These are phyloP conservation scores for Hanseniaspora uvarum DNA, from an alignment of 1,139 yeast species.

Conservation along the genomic window DNA sequence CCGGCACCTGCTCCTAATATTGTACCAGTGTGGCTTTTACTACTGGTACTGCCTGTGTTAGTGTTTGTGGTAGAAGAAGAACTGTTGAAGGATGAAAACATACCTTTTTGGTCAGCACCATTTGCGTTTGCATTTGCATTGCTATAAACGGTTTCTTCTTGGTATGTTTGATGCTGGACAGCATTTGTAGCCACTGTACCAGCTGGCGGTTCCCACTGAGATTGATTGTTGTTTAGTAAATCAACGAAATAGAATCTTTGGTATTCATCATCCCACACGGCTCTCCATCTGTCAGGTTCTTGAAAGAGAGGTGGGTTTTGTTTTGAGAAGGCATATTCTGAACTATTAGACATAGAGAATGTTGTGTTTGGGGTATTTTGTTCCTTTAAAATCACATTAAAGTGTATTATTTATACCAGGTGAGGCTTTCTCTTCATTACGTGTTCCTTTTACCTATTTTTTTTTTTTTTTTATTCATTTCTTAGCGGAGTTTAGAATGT, in stretches of 20 bases:
- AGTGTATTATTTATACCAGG: too few species aligned
- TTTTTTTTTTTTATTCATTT: too few species aligned
- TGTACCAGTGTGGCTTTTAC: not conserved
- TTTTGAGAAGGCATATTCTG: not conserved
- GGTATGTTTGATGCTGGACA: not conserved
- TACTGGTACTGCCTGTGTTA: not conserved
- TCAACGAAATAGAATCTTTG: conserved; percentile 71
- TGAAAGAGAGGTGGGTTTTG: conserved; percentile 46
- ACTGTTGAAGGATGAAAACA: not conserved
- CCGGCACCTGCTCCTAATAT: not conserved
- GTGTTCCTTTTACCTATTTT: too few species aligned
- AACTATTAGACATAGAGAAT: not conserved
- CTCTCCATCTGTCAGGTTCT: conserved; percentile 61
- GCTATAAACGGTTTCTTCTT: not conserved
- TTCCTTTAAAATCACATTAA: too few species aligned
- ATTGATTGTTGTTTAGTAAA: conserved; percentile 48
- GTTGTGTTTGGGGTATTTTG: not conserved
- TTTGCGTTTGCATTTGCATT: not conserved
- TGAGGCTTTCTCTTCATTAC: too few species aligned
- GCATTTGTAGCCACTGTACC: conserved; percentile 38
- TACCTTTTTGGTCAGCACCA: not conserved
- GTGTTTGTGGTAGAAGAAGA: not conserved
- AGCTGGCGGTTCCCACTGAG: conserved; percentile 84
- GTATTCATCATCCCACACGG: conserved; percentile 74
- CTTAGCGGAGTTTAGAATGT: too few species aligned